Conservation (phyloP, 441 rosid genomes). For the Dalechampia spathulata region DNA sequence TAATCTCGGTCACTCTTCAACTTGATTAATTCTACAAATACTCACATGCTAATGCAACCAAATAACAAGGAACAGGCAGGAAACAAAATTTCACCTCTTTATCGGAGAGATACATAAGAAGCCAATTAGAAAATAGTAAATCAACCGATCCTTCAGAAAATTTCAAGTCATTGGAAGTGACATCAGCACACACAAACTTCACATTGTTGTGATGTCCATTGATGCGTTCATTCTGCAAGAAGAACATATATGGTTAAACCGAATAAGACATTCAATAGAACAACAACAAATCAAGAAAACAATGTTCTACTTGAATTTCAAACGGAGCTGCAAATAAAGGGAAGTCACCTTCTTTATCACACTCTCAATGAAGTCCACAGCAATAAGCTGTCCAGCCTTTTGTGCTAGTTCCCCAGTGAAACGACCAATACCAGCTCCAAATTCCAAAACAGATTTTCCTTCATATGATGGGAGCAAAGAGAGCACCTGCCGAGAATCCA, state of each 20-base stretch:
- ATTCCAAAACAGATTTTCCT: slow-evolving; percentile 72
- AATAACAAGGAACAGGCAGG: neutral
- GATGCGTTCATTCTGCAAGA: slow-evolving; percentile 61
- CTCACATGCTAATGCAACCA: neutral
- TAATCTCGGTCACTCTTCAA: too few species aligned
- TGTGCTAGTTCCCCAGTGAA: slow-evolving; percentile 83
- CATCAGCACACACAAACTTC: slow-evolving; percentile 86
- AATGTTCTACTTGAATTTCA: neutral
- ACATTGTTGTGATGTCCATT: slow-evolving; percentile 84
- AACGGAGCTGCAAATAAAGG: slow-evolving; percentile 1
- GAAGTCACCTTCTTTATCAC: slow-evolving; percentile 67
- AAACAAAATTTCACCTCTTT: slow-evolving; percentile 46
- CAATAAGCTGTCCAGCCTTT: slow-evolving; percentile 71
- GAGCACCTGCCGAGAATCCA: slow-evolving; percentile 78
- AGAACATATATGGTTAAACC: neutral
- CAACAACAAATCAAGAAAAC: neutral
- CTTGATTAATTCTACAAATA: neutral
- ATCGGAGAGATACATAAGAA: slow-evolving; percentile 94
- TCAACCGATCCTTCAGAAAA: slow-evolving; percentile 63
- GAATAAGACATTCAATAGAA: slow-evolving; percentile 4
- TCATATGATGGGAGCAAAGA: slow-evolving; percentile 73
- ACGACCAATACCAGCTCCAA: slow-evolving; percentile 95
- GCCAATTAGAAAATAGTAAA: slow-evolving; percentile 91
- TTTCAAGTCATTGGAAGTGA: slow-evolving; percentile 63
- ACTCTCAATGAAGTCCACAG: slow-evolving; percentile 82